A percentile compares a stretch with the other conserved stretches of the same genome.
Evolutionary conservation across 2,329 filamentous ascomycete genomes (phyloP).

Genomic region (Fusarium fracticaudum): DNA sequence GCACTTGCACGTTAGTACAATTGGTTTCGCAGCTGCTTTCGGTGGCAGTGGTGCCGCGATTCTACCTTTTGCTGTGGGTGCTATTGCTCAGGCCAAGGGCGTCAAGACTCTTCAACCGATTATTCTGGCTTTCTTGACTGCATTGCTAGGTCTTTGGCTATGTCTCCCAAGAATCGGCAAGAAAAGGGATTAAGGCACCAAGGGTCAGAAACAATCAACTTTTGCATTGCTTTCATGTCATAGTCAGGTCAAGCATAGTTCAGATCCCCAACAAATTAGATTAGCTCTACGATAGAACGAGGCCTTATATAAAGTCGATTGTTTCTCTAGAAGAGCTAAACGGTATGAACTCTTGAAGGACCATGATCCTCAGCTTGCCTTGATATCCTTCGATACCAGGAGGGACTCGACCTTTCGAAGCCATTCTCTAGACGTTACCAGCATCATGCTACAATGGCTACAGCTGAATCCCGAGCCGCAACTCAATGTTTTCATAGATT

Average conservation of each 20-base stretch:
- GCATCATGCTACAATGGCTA: background rate
- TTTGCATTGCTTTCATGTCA: background rate
- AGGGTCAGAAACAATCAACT: too few species aligned
- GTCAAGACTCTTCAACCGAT: constrained; percentile 67
- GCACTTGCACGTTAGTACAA: constrained; percentile 78
- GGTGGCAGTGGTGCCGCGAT: constrained; percentile 77
- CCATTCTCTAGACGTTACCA: background rate
- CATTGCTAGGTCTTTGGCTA: constrained; percentile 58
- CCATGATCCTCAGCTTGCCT: background rate
- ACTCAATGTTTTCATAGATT: background rate
- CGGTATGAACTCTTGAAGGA: background rate
- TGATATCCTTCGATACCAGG: too few species aligned
- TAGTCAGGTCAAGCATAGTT: background rate
- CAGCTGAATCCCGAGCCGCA: too few species aligned
- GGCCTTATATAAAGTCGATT: background rate
- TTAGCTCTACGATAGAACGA: background rate
- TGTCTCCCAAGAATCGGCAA: constrained; percentile 54
- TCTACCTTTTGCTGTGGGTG: constrained; percentile 73
- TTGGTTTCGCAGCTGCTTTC: constrained; percentile 81
- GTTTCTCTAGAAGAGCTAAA: too few species aligned
- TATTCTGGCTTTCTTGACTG: constrained; percentile 59
- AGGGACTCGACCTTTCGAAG: background rate
- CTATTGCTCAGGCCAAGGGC: constrained; percentile 67
- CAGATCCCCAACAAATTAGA: too few species aligned
- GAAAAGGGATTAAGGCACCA: constrained; percentile 53